These are phyloP conservation scores for Heliosperma pusillum DNA, from an alignment of 148 eudicot species.

Conservation along the genomic window DNA sequence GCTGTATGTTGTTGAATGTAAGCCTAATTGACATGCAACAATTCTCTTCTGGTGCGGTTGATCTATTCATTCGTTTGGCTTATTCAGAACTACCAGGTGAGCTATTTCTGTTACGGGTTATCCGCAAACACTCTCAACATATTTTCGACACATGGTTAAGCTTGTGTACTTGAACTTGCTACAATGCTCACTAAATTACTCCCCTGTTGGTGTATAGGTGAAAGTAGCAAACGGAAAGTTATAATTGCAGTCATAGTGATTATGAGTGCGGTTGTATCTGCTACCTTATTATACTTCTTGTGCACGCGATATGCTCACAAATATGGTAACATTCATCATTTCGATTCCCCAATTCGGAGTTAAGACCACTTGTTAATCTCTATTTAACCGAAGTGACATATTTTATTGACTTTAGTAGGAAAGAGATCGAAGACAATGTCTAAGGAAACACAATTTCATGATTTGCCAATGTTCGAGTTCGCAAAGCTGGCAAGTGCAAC, in stretches of 20 bases:
- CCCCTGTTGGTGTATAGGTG: constrained; percentile 14
- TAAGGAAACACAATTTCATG: constrained; percentile 9
- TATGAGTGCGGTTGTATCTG: constrained; percentile 10
- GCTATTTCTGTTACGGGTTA: no score
- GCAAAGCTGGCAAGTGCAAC: constrained; percentile 27
- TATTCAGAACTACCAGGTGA: constrained; percentile 34
- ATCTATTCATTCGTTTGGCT: constrained; percentile 42
- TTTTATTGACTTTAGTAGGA: neutral
- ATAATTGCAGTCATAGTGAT: constrained; percentile 21
- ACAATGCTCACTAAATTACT: neutral
- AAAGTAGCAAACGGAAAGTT: constrained; percentile 11
- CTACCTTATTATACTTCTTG: constrained; percentile 13
- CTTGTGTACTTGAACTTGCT: neutral
- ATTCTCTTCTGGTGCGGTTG: constrained; percentile 24
- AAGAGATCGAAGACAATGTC: neutral
- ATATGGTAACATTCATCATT: constrained; percentile 8
- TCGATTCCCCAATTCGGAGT: neutral
- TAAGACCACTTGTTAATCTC: neutral
- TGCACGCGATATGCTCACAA: constrained; percentile 24
- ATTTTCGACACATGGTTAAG: no score
- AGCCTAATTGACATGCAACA: constrained; percentile 39
- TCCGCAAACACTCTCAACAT: no score
- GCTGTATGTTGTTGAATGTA: constrained; percentile 44
- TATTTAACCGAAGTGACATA: constrained; percentile 28
- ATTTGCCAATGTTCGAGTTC: constrained; percentile 33